A percentile compares a stretch with the other conserved stretches of the same genome.
Conservation (phyloP, 257 asterid genomes). For the Coffea canephora region DNA sequence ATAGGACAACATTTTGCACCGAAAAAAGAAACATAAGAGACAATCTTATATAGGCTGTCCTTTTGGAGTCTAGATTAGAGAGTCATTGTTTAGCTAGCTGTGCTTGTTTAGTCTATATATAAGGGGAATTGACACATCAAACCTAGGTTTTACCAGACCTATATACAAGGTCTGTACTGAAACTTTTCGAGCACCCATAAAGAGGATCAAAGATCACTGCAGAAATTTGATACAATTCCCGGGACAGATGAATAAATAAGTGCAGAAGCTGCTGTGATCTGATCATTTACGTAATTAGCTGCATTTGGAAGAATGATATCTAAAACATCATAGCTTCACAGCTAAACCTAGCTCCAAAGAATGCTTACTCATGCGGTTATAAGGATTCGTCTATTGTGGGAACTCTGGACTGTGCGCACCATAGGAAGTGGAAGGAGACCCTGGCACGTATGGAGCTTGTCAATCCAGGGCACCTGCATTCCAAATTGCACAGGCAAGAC, state of each 20-base stretch:
- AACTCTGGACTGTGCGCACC: too few species aligned
- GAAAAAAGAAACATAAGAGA: background rate
- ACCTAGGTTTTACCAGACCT: slow-evolving; percentile 1
- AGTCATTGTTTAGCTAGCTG: slow-evolving; percentile 4
- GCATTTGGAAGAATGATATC: background rate
- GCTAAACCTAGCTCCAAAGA: too few species aligned
- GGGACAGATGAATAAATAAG: slow-evolving; percentile 7
- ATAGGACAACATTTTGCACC: too few species aligned
- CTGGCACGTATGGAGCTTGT: too few species aligned
- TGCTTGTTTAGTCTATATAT: slow-evolving; percentile 5
- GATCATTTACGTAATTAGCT: slow-evolving; percentile 1
- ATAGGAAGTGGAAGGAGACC: too few species aligned
- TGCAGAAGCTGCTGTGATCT: background rate
- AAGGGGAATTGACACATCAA: slow-evolving; percentile 24
- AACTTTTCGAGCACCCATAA: slow-evolving; percentile 7
- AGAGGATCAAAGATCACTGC: slow-evolving; percentile 19
- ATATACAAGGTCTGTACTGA: slow-evolving; percentile 7
- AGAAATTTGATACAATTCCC: slow-evolving; percentile 16
- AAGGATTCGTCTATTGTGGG: too few species aligned
- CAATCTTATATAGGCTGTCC: background rate
- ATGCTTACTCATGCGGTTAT: too few species aligned
- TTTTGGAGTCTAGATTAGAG: background rate
- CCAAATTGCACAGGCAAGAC: too few species aligned
- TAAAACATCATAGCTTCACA: too few species aligned
- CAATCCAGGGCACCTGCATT: too few species aligned